Conservation (phyloP, 2,329 filamentous ascomycete species). For the Simplicillium sp. region DNA sequence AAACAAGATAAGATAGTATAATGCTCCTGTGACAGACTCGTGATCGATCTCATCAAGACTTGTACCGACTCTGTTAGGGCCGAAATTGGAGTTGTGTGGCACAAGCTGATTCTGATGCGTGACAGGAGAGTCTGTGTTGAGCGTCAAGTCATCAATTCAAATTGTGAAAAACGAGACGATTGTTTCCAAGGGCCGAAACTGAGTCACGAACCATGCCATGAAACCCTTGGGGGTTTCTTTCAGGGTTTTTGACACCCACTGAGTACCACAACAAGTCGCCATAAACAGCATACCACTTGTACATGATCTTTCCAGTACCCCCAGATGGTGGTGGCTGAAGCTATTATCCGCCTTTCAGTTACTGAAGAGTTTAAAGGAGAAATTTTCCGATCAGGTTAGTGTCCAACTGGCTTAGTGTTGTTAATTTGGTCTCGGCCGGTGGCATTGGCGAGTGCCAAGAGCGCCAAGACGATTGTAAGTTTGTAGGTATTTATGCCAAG, state of each 20-base stretch:
- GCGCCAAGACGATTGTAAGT: conserved; percentile 1
- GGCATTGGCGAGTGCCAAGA: conserved; percentile 2
- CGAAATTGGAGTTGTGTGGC: conserved; percentile 24
- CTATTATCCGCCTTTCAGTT: conserved; percentile 25
- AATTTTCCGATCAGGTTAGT: conserved; percentile 20
- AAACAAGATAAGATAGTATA: too few relatives aligned
- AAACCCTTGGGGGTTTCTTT: too few relatives aligned
- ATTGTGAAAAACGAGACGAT: conserved; percentile 24
- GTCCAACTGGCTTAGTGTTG: conserved; percentile 26
- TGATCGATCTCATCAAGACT: conserved; percentile 24
- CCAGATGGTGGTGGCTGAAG: conserved; percentile 24
- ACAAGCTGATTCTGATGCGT: conserved; percentile 24
- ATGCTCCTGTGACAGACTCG: conserved; percentile 10
- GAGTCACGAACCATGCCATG: conserved; percentile 29
- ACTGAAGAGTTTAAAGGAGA: conserved; percentile 20
- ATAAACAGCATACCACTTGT: too few relatives aligned
- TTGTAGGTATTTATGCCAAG: too few relatives aligned
- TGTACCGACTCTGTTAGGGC: conserved; percentile 23
- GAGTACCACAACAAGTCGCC: too few relatives aligned
- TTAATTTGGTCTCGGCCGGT: conserved; percentile 13
- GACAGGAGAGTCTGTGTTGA: conserved; percentile 18
- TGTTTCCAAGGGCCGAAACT: conserved; percentile 21
- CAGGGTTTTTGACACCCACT: too few relatives aligned
- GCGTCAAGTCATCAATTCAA: conserved; percentile 23
- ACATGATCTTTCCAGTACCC: conserved; percentile 21